Percentiles rank a stretch among this genome's conserved stretches.
phyloP scores from a whole-genome alignment of 345 rosid species.

The Luvunga scandens region DNA sequence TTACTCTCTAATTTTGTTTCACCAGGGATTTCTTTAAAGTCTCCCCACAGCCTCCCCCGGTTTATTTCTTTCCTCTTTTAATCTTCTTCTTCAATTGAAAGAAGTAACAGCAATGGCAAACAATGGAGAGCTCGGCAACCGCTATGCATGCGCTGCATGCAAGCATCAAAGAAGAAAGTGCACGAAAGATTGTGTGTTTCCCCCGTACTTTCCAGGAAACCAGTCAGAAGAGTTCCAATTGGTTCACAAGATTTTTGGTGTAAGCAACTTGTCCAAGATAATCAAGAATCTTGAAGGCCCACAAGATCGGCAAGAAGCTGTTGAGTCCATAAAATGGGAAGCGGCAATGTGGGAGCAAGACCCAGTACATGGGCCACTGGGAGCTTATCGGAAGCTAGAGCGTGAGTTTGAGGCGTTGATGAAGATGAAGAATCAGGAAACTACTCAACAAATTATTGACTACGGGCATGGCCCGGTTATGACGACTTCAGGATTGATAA shows the following conservation, averaged over 20 bases:
- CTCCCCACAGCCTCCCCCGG: no score
- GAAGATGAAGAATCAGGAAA: slow-evolving; percentile 2
- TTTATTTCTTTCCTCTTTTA: background rate
- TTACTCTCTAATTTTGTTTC: background rate
- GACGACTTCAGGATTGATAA: background rate
- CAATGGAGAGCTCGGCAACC: background rate
- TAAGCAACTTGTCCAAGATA: slow-evolving; percentile 16
- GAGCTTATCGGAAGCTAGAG: background rate
- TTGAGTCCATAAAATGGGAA: slow-evolving; percentile 34
- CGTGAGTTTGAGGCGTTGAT: slow-evolving; percentile 6
- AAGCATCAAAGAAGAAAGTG: slow-evolving; percentile 33
- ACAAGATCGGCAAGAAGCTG: slow-evolving; percentile 2
- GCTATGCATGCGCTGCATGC: slow-evolving; percentile 34
- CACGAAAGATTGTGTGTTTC: slow-evolving; percentile 14
- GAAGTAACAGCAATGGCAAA: background rate
- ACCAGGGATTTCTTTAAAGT: background rate
- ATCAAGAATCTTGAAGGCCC: background rate
- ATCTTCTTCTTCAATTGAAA: background rate
- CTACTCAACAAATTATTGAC: background rate
- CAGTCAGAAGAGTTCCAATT: slow-evolving; percentile 10
- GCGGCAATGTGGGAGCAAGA: slow-evolving; percentile 26
- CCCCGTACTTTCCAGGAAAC: slow-evolving; percentile 17
- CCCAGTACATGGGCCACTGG: slow-evolving; percentile 25
- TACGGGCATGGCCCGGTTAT: background rate
- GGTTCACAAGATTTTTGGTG: slow-evolving; percentile 22